Base-by-base conservation (phyloP, 2,329 filamentous ascomycete species). In the Aspergillus brunneoviolaceus region DNA sequence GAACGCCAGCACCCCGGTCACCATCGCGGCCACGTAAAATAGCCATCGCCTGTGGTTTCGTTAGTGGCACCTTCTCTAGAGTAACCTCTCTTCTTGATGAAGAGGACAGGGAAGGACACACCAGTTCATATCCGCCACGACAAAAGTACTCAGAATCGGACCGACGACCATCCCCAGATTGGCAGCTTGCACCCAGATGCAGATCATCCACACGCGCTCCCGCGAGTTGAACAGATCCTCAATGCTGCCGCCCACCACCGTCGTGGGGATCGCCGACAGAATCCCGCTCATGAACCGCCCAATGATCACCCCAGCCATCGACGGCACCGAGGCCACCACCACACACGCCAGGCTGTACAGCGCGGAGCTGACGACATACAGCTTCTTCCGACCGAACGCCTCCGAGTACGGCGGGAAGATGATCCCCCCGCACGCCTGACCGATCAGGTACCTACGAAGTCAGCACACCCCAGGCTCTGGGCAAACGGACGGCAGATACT, bases 191-290 rank as follows among this genome's bases (percentile, higher is more conserved):
- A 77, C 76, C 80, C 81, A 83, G 6, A 76, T 65, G 57, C 78
- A 79, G 9, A 83, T 72, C 14, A 79, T 67, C 79, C 79, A 82
- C 7, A 82, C 76, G 14, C 81, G 73, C n/a, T 70, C 71, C 57
- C 73, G 72, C 2, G 75, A 72, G 58, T 81, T 77, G 70, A 77
- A 82, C 67, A 84, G 76, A 61, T 84, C 81, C 60, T 84, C 81
- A 33, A 83, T 74, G 53, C 77, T 81, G 1, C 81, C 80, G 0
- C 78, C 74, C 9, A 79, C 76, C 5, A 83, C 79, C 23, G 80
- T 78, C 0, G 79, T 75, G 2, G 81, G 81, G 12, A 82, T 76
- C 4, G 81, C 79, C 0, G 81, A 81, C 10, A 80, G 67, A 5
- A 81, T 63, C 0, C 81, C 82, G 3, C 77, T 76, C 4, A 79